Evolutionary conservation across 208 protist species (phyloP), one percentile per base, ranked within the genome.

Genomic region (Trypanosoma grayi): DNA sequence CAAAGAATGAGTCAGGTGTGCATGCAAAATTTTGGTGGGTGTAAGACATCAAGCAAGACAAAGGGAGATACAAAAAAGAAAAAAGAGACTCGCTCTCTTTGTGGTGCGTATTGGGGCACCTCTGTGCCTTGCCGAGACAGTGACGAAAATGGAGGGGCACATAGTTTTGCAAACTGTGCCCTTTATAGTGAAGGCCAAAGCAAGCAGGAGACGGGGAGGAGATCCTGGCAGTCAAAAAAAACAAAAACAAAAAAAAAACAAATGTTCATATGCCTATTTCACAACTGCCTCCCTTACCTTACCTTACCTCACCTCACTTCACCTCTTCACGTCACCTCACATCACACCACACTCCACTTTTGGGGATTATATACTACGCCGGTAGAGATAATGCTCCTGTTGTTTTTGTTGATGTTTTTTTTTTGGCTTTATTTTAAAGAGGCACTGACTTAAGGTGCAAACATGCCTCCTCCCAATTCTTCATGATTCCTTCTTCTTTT

Each of bases 401-500:
- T n/a, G n/a, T n/a, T n/a, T n/a, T n/a, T n/a, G n/a, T n/a, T n/a
- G n/a, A 22, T 44, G 2, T 59, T 46, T n/a, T 59, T 46, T 18
- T 57, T 57, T 27, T 44, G 36, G 28, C 8, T 28, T 28, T 4
- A 51, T n/a, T n/a, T 11, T 8, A 22, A 30, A 37, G 50, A 55
- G 27, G 39, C 9, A 55, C n/a, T 27, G 33, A 56, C 30, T 24
- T 22, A 27, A 11, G n/a, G 27, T 28, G 37, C 31, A 59, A 10
- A 33, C 20, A 2, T 63, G 5, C 9, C 9, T 41, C 45, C 3
- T 45, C 16, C 28, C 22, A 6, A 28, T 47, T 48, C 24, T 43
- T 52, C 36, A 18, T 53, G 22, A 47, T 64, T 30, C 27, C 24
- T 25, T 37, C 41, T 52, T 50, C 22, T 30, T 44, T 55, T 46